Conservation (phyloP, 306 rosid species). For the Macrotyloma uniflorum region DNA sequence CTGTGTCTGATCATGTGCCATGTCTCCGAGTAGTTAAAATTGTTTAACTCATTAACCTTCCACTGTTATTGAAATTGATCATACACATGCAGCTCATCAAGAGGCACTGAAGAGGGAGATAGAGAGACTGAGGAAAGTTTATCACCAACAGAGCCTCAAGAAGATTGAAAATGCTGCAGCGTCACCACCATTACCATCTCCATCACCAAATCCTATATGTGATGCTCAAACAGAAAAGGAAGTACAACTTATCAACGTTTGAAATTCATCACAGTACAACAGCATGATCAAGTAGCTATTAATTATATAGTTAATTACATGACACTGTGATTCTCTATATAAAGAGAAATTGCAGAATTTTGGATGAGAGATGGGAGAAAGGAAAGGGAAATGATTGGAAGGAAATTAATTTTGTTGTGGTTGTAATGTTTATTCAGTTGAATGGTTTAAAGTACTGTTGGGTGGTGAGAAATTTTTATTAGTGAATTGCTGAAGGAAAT, state of each 20-base stretch:
- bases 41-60: conserved; percentile 32
- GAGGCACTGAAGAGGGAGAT: conserved; percentile 96
- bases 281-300: conserved; percentile 24
- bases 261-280: background rate
- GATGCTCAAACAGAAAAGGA: conserved; percentile 55
- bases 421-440: conserved; percentile 26
- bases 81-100: conserved; percentile 81
- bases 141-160: conserved; percentile 73
- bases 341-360: conserved; percentile 39
- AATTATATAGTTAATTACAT: background rate
- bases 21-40: conserved; percentile 30
- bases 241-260: conserved; percentile 52
- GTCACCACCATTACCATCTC: conserved; percentile 37
- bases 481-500: conserved; percentile 26
- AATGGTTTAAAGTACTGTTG: conserved; percentile 23
- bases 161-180: conserved; percentile 51
- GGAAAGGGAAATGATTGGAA: background rate
- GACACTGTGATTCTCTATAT: conserved; percentile 43
- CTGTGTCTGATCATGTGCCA: conserved; percentile 43
- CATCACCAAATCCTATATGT: conserved; percentile 37
- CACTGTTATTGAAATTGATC: background rate
- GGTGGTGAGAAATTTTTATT: conserved; percentile 35
- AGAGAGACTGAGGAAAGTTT: conserved; percentile 87
- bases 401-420: background rate
- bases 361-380: conserved; percentile 11